These are phyloP conservation scores for Metschnikowia continentalis DNA, from an alignment of 805 yeast genomes.

Conservation along the genomic window DNA sequence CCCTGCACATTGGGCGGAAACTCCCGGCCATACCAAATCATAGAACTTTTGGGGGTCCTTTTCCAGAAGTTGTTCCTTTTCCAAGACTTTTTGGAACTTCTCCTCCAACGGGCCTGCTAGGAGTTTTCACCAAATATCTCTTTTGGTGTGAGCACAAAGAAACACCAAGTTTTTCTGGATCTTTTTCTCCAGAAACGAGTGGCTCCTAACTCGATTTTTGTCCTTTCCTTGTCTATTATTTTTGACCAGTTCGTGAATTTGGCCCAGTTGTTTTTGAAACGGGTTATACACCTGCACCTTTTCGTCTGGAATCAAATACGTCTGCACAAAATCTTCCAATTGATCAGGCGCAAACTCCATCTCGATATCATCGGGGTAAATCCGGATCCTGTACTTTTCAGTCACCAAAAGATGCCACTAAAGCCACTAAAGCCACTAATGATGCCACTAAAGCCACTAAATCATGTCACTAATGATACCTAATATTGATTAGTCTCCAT, in stretches of 20 bases:
- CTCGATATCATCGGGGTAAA: constrained; percentile 52
- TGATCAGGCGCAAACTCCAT: constrained; percentile 33
- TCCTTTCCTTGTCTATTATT: not conserved
- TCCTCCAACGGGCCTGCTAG: no score
- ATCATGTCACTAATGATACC: no score
- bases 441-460: no score
- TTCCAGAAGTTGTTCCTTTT: no score
- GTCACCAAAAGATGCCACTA: constrained; percentile 16
- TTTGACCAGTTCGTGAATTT: not conserved
- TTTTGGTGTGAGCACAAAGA: constrained; percentile 52
- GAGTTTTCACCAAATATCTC: no score
- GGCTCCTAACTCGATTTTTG: not conserved
- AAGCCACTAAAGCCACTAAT: no score
- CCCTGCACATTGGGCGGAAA: no score
- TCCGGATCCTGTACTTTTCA: constrained; percentile 27
- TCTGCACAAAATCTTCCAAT: constrained; percentile 35
- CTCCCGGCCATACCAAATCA: no score
- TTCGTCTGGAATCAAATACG: constrained; percentile 35
- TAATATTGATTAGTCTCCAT: no score
- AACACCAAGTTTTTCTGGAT: constrained; percentile 34
- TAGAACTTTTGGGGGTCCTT: no score
- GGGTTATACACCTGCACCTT: constrained; percentile 22
- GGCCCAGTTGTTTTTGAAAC: constrained; percentile 6
- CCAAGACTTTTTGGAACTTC: no score
- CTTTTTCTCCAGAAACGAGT: constrained; percentile 6